phyloP scores from a whole-genome alignment of 164 flowering plant species.

The Berberis thunbergii region DNA sequence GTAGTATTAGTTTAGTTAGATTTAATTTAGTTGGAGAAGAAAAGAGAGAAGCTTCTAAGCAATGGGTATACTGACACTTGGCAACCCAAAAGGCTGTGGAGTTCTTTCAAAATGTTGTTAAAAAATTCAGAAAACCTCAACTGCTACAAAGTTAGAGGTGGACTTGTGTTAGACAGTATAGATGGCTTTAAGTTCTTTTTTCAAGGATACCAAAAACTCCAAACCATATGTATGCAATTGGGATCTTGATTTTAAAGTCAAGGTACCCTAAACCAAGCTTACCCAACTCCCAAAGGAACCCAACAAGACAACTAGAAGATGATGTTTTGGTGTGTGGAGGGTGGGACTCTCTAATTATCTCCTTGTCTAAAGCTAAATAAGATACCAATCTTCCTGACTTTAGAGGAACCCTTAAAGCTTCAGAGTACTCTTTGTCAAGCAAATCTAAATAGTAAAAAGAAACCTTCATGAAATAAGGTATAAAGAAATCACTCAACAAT shows the following conservation, averaged over 20 bases:
- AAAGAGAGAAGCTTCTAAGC: conserved; percentile 9
- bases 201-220: conserved; percentile 16
- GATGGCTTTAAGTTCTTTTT: conserved; percentile 6
- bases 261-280: conserved; percentile 14
- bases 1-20: conserved; percentile 14
- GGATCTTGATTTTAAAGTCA: conserved; percentile 15
- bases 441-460: neutral
- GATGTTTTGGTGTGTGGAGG: conserved; percentile 10
- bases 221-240: conserved; percentile 6
- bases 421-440: conserved; percentile 6
- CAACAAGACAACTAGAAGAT: neutral
- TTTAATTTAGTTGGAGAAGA: conserved; percentile 10
- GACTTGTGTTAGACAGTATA: conserved; percentile 9
- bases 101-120: neutral
- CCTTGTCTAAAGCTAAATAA: neutral
- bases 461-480: neutral
- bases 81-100: neutral
- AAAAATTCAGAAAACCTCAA: neutral
- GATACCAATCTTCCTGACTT: neutral
- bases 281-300: conserved; percentile 6
- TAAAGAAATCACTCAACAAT: neutral
- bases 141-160: conserved; percentile 10
- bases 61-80: conserved; percentile 9
- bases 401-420: neutral
- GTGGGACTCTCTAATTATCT: neutral